Base-by-base conservation (phyloP, 2,329 filamentous ascomycete species). In the Xylariaceae sp. region DNA sequence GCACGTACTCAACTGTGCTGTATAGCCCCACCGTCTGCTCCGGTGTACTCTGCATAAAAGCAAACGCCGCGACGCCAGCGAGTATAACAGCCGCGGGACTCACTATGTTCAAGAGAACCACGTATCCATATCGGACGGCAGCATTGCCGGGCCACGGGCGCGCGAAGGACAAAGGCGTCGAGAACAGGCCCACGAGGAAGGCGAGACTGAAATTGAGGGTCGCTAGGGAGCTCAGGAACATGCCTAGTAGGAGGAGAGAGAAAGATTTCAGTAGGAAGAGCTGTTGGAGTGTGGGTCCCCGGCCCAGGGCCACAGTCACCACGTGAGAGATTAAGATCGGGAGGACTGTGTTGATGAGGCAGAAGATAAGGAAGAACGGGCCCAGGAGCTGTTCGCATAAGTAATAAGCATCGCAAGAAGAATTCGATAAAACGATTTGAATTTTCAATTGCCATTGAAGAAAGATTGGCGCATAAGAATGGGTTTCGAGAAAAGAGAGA, bases 151-250 rank as follows among this genome's bases (percentile, higher is more conserved):
- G 64, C 42, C 71, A 71, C 0, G 80, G 74, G 6, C 67, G 74
- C 16, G 85, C 72, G 63, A 95, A 96, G n/a, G 82, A 84, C 12
- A 97, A 73, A 0, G 92, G 92, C 3, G 80, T 73, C 35, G 88
- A 82, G 37, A 92, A 71, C 2, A 97, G 71, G 29, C 93, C 93
- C 40, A 96, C 74, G 29, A 95, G 73, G 62, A 97, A 85, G 38
- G 89, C 84, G 12, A 96, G 82, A 3, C 86, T 90, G 74, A 98
- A 98, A 69, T 98, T 98, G 41, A 98, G 79, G 0, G 92, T 98
- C 2, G 93, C 92, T 11, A 98, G 84, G 1, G 91, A 86, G 11
- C 91, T 91, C 53, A 98, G 82, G 58, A 89, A 91, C 73, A 96
- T 88, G 58, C 93, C 93, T 0, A 97, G 79, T 8, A 95, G 75